Percentiles rank a stretch among this genome's conserved stretches.
These are phyloP conservation scores for Schizophyllum amplum DNA, from an alignment of 1,284 basidiomycete genomes.

Conservation along the genomic window DNA sequence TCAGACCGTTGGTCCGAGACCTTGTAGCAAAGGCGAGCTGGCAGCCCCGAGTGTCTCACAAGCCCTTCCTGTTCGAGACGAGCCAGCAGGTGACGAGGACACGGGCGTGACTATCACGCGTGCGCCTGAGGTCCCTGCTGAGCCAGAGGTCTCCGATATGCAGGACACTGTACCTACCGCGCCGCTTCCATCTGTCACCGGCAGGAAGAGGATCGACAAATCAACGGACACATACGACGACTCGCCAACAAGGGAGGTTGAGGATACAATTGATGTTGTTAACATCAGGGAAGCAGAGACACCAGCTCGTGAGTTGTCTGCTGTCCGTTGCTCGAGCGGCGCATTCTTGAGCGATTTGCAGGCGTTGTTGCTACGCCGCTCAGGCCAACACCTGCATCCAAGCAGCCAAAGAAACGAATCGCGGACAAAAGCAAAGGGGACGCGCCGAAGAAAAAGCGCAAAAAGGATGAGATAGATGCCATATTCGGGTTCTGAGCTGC, in stretches of 20 bases:
- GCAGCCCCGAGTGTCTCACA: background rate
- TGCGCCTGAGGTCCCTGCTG: background rate
- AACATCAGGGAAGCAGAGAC: too few relatives aligned
- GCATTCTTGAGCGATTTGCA: background rate
- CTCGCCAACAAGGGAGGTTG: too few relatives aligned
- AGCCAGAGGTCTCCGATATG: background rate
- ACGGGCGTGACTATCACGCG: background rate
- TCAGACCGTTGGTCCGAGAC: background rate
- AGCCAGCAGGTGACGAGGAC: background rate
- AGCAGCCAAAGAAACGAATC: background rate
- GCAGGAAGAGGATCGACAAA: too few relatives aligned
- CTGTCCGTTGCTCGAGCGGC: background rate
- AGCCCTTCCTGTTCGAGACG: background rate
- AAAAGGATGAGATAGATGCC: conserved; percentile 57
- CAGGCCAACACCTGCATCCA: background rate
- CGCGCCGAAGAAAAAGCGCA: conserved; percentile 14
- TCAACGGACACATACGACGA: too few relatives aligned
- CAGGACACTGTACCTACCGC: background rate
- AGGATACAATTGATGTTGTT: too few relatives aligned
- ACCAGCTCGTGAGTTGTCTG: too few relatives aligned
- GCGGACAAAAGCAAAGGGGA: conserved; percentile 3
- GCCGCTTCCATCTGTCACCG: background rate
- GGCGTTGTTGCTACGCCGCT: background rate
- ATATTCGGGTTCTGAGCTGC: conserved; percentile 45
- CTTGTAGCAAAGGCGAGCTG: background rate